Evolutionary conservation across 257 asterid genomes (phyloP).

Genomic region (Primulina huaijiensis): DNA sequence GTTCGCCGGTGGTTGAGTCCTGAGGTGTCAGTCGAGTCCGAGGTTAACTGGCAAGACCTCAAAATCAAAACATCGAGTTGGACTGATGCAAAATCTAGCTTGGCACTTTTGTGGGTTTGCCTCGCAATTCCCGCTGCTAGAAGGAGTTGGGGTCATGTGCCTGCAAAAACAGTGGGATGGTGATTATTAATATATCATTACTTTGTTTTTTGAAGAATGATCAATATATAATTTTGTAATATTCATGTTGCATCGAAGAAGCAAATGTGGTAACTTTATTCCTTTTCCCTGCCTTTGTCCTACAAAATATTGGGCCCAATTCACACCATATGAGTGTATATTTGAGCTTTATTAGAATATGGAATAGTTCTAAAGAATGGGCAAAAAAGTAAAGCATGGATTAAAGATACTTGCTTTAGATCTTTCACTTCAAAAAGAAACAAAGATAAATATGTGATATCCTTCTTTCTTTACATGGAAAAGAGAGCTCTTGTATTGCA

Average conservation of each 20-base stretch:
- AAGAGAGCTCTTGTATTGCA: slow-evolving; percentile 57
- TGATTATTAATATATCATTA: slow-evolving; percentile 74
- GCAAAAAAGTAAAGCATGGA: slow-evolving; percentile 58
- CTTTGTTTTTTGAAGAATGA: slow-evolving; percentile 53
- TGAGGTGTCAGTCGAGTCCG: not conserved
- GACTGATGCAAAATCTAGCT: slow-evolving; percentile 14
- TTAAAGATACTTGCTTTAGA: slow-evolving; percentile 53
- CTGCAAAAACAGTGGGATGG: slow-evolving; percentile 61
- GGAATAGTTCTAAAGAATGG: slow-evolving; percentile 78
- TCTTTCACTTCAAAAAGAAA: slow-evolving; percentile 54
- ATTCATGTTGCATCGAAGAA: slow-evolving; percentile 50
- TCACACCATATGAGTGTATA: slow-evolving; percentile 38
- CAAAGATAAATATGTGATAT: slow-evolving; percentile 30
- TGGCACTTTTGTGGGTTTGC: slow-evolving; percentile 19
- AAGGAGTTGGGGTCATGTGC: slow-evolving; percentile 52
- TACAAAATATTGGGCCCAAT: slow-evolving; percentile 44
- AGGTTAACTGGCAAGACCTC: not conserved
- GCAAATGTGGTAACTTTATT: slow-evolving; percentile 47
- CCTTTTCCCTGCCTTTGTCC: slow-evolving; percentile 39
- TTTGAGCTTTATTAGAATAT: slow-evolving; percentile 71
- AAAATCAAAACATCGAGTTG: slow-evolving; percentile 27
- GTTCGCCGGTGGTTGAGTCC: not conserved
- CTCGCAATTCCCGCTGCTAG: slow-evolving; percentile 23
- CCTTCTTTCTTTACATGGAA: slow-evolving; percentile 49
- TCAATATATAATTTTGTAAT: slow-evolving; percentile 51